phyloP scores from a whole-genome alignment of 2,329 filamentous ascomycete species.

The Pseudofabraea citricarpa region DNA sequence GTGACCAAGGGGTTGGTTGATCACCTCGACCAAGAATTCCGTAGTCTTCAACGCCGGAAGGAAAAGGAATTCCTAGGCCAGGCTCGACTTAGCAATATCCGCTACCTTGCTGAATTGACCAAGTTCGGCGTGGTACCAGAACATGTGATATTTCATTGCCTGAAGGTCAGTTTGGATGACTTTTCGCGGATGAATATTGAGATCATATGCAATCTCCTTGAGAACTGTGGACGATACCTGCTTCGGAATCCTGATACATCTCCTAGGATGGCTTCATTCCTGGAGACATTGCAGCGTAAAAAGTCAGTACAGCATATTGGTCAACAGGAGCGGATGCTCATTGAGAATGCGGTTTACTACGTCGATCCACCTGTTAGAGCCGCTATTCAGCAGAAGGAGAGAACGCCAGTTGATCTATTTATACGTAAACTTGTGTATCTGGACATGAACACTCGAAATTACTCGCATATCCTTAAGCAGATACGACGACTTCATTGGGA shows the following conservation, averaged over 20 bases:
- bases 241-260: constrained; percentile 89
- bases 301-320: constrained; percentile 94
- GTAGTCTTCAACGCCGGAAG: constrained; percentile 92
- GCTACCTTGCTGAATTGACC: constrained; percentile 95
- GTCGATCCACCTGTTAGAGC: constrained; percentile 92
- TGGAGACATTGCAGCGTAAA: constrained; percentile 93
- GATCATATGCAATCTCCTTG: constrained; percentile 91
- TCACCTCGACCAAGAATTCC: constrained; percentile 93
- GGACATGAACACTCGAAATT: constrained; percentile 90
- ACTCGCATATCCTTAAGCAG: constrained; percentile 90
- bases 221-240: constrained; percentile 93
- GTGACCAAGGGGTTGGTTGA: constrained; percentile 87
- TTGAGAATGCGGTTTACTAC: constrained; percentile 97
- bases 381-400: constrained; percentile 93
- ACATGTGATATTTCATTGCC: constrained; percentile 97
- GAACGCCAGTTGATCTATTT: constrained; percentile 88
- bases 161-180: constrained; percentile 95
- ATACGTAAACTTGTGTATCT: constrained; percentile 89
- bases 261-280: constrained; percentile 86
- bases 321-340: constrained; percentile 94
- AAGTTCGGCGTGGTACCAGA: constrained; percentile 98
- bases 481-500: constrained; percentile 97
- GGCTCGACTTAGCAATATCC: constrained; percentile 87
- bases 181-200: constrained; percentile 99
- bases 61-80: constrained; percentile 96